Conservation (phyloP, 2,329 filamentous ascomycete species). For the Xylaria digitata region DNA sequence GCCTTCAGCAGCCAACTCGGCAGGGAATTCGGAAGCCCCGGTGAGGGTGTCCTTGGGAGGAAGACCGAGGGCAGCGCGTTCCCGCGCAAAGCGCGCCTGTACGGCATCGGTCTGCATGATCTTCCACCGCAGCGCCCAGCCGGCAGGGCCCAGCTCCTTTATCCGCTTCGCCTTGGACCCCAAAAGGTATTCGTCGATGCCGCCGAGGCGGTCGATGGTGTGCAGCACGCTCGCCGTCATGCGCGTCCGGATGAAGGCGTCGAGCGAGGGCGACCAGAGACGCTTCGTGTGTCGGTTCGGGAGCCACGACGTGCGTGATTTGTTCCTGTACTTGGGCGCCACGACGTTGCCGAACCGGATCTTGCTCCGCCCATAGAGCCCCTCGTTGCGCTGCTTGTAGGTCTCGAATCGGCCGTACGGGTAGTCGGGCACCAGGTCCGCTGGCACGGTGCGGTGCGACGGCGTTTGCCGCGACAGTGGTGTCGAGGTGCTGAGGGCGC, state of each 20-base stretch:
- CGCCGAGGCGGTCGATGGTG: conserved; percentile 85
- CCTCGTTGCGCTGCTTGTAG: conserved; percentile 84
- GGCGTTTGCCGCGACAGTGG: conserved; percentile 44
- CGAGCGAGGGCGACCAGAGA: conserved; percentile 72
- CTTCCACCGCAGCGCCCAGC: conserved; percentile 90
- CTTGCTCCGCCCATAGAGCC: conserved; percentile 75
- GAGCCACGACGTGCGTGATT: conserved; percentile 78
- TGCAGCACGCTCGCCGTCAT: conserved; percentile 76
- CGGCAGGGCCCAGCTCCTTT: conserved; percentile 86
- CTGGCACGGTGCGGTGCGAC: conserved; percentile 55
- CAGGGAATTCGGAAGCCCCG: conserved; percentile 51
- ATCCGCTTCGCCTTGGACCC: conserved; percentile 81
- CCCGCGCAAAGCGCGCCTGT: conserved; percentile 71
- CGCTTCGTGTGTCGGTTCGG: conserved; percentile 78
- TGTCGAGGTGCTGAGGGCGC: conserved; percentile 44
- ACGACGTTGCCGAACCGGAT: conserved; percentile 86
- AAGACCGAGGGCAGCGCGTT: conserved; percentile 75
- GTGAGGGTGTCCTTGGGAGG: conserved; percentile 58
- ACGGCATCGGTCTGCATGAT: conserved; percentile 82
- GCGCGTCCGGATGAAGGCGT: conserved; percentile 72
- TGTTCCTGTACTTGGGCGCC: conserved; percentile 73
- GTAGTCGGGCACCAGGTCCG: conserved; percentile 67
- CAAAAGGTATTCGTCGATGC: conserved; percentile 90
- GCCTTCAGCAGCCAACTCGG: conserved; percentile 43
- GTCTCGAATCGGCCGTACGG: conserved; percentile 76